These are phyloP conservation scores for Elaphomyces granulatus DNA, from an alignment of 495 filamentous ascomycete genomes.

Conservation along the genomic window DNA sequence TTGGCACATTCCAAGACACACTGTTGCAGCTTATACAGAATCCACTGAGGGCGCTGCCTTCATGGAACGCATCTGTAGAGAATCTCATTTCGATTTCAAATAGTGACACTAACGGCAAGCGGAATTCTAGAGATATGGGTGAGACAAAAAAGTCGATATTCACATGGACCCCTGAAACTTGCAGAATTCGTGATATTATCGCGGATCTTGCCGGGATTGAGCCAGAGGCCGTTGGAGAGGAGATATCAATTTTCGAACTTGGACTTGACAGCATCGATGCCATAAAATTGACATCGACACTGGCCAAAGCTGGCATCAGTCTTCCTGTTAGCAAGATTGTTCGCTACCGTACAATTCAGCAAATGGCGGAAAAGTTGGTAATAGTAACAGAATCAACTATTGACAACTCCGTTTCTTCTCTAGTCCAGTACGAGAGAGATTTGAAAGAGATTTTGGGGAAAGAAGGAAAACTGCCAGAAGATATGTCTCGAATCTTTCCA, in stretches of 20 bases:
- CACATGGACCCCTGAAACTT: conserved; percentile 40
- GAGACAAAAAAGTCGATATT: too few relatives aligned
- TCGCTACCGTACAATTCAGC: conserved; percentile 47
- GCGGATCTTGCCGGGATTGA: conserved; percentile 41
- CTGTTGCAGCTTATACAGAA: conserved; percentile 15
- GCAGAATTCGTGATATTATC: conserved; percentile 41
- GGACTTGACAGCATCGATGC: conserved; percentile 84
- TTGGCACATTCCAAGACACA: conserved; percentile 14
- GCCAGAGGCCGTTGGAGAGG: conserved; percentile 33
- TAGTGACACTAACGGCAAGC: too few relatives aligned
- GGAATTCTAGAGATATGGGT: too few relatives aligned
- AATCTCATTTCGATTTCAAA: too few relatives aligned
- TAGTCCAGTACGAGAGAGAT: conserved; percentile 19
- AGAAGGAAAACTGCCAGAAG: conserved; percentile 14
- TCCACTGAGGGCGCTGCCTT: conserved; percentile 8
- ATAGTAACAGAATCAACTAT: background rate
- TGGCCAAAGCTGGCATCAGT: conserved; percentile 41
- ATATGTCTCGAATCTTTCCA: conserved; percentile 43
- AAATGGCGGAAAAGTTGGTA: conserved; percentile 25
- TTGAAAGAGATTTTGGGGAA: conserved; percentile 21
- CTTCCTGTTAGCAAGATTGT: conserved; percentile 55
- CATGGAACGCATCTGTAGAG: conserved; percentile 7
- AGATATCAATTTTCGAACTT: conserved; percentile 60
- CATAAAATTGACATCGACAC: conserved; percentile 55
- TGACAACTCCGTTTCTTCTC: conserved; percentile 3